Percentiles rank a stretch among this genome's conserved stretches.
These are phyloP conservation scores for Didymella segeticola DNA, from an alignment of 2,329 filamentous ascomycete genomes.

Conservation along the genomic window DNA sequence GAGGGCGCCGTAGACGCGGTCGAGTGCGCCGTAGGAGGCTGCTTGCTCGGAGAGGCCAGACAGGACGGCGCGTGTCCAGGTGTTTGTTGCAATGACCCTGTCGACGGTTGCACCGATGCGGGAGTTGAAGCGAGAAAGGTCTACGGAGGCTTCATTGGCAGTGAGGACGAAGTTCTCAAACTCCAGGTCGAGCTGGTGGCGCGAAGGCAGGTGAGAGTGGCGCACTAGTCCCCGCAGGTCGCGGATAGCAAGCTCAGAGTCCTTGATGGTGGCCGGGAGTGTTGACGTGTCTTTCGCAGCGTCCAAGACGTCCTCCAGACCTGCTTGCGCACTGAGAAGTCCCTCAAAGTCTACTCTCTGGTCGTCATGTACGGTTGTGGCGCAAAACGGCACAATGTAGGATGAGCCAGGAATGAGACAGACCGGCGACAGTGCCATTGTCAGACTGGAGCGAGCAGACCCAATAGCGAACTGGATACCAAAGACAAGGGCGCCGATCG, in stretches of 20 bases:
- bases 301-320: slow-evolving; percentile 77
- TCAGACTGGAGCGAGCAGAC: slow-evolving; percentile 67
- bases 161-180: slow-evolving; percentile 78
- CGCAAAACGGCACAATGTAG: slow-evolving; percentile 70
- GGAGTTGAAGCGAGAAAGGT: slow-evolving; percentile 77
- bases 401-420: slow-evolving; percentile 73
- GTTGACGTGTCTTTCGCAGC: slow-evolving; percentile 69
- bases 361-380: slow-evolving; percentile 31
- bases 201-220: slow-evolving; percentile 71
- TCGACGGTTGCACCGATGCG: slow-evolving; percentile 78
- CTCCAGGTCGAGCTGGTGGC: slow-evolving; percentile 75
- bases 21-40: slow-evolving; percentile 47
- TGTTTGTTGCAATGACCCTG: slow-evolving; percentile 75
- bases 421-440: slow-evolving; percentile 69
- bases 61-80: slow-evolving; percentile 75
- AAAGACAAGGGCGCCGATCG: slow-evolving; percentile 62
- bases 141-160: slow-evolving; percentile 67
- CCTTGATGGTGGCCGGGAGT: slow-evolving; percentile 80
- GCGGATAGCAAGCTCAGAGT: slow-evolving; percentile 74
- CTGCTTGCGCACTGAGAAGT: slow-evolving; percentile 75
- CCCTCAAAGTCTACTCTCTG: slow-evolving; percentile 69
- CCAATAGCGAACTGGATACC: slow-evolving; percentile 63
- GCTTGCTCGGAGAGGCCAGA: slow-evolving; percentile 63
- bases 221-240: slow-evolving; percentile 76
- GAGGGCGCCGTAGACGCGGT: slow-evolving; percentile 54